Base-by-base conservation (phyloP, 495 filamentous ascomycete genomes). In the Trichoderma virens region DNA sequence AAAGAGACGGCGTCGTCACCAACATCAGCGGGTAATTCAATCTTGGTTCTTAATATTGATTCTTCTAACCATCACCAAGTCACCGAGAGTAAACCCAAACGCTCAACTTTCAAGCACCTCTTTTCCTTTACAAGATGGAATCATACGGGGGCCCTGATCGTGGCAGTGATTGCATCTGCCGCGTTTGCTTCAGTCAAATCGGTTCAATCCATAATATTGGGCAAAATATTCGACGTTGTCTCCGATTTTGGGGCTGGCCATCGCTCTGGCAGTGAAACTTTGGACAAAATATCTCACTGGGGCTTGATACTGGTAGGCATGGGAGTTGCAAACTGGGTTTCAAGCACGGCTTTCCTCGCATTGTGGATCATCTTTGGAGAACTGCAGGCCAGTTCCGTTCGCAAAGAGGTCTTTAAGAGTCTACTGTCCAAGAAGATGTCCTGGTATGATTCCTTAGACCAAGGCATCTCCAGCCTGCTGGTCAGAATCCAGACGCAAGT, bases 301-400 rank as follows among this genome's bases (percentile, higher is more conserved):
- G 86, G 81, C 60, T 65, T 85, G 5, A 78, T 79, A 30, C 74
- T 97, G 62, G 71, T 80, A 11, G 79, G 74, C 1, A 68, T 97
- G 0, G 92, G 88, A 8, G 71, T 75, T 3, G 78, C 71, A 2
- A 83, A 81, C 39, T 93, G 89, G 84, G 27, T 93, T 5, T 71
- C 88, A 43, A 85, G 88, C 67, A 82, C 81, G 9, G 67, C 78
- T 59, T 91, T 89, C 67, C 86, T 88, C 67, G 78, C 80, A 14
- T 65, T 80, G 4, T 97, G 93, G 85, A 73, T 92, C 47, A 69
- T 82, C 0, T 92, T 91, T 69, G 90, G 92, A 30, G 93, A 97
- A 73, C 70, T 92, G 9, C 91, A 97, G 66, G 91, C 86, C 4
- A 84, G 81, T 43, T 79, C 73, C 25, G 86, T 85, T 27, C 83